Conservation (phyloP, 1,284 basidiomycete species). For the Cystobasidiaceae sp. region DNA sequence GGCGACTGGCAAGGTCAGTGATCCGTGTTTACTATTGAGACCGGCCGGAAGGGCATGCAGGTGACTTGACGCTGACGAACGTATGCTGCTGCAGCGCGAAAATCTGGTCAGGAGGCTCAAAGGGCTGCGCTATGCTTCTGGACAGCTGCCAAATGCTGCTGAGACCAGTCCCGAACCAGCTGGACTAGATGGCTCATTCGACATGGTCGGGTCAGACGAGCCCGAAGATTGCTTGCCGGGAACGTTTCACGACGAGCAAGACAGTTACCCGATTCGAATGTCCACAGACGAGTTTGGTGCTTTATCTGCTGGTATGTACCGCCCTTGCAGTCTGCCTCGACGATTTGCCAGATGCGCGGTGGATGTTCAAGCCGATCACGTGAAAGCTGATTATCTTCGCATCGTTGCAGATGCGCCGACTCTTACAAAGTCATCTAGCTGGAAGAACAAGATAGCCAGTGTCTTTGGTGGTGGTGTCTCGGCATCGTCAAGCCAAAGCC, state of each 20-base stretch:
- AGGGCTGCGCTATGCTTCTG: slow-evolving; percentile 2
- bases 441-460: slow-evolving; percentile 20
- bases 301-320: slow-evolving; percentile 2
- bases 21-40: not conserved
- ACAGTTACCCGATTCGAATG: not conserved
- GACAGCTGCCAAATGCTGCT: not conserved
- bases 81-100: not conserved
- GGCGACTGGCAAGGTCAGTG: slow-evolving; percentile 22
- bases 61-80: not conserved
- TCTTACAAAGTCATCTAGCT: slow-evolving; percentile 16
- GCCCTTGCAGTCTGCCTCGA: not conserved
- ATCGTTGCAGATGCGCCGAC: not conserved
- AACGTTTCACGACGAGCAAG: not conserved
- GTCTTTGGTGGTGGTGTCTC: not conserved
- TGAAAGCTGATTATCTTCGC: not conserved
- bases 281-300: slow-evolving; percentile 17
- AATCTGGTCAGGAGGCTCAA: slow-evolving; percentile 7
- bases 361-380: slow-evolving; percentile 12
- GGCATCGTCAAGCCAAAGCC: not conserved
- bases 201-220: slow-evolving; percentile 10
- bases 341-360: not conserved
- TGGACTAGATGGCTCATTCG: slow-evolving; percentile 13
- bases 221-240: not conserved
- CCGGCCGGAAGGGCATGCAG: not conserved
- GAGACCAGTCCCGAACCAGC: not conserved